Base-by-base conservation (phyloP, 2,329 filamentous ascomycete genomes). In the Monilinia laxa region DNA sequence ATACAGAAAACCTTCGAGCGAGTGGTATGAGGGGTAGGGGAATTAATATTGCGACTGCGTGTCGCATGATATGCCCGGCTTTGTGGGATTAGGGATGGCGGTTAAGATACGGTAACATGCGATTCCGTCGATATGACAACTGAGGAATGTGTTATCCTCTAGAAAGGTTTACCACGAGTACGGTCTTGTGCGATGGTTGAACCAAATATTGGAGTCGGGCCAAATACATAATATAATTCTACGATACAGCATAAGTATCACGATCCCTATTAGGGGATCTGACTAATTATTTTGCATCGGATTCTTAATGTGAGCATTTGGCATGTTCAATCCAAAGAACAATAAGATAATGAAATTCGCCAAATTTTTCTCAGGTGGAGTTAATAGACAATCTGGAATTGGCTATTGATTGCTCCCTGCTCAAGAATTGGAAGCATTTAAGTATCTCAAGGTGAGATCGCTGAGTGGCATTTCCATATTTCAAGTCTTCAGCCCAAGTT, bases 1-100 rank as follows among this genome's bases (percentile, higher is more conserved):
- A 96, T 96, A 67, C 89, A 93, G 78, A 91, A 90, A 76, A 86
- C 91, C 2, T 93, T 96, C 71, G 91, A 94, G 74, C 93, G 93
- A 77, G 89, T 85, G 4, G 71, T 73, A 31, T 76, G 70, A 76
- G 55, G 14, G n/a, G 10, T 49, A 16, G 11, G 54, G 9, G 16
- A 3, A 57, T 59, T n/a, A 42, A n/a, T 6, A 49, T 11, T 31
- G 42, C 49, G 1, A 5, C 52, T 57, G 62, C 25, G 25, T 49
- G 14, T 38, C 47, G 35, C 40, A 64, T 25, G 18, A 25, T 1
- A 51, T 51, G 49, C 4, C n/a, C n/a, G 4, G 28, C 58, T 60
- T 60, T 25, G 45, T 20, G 42, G 28, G 49, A 49, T 47, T 11
- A 59, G 12, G 20, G 42, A 49, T 3, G 42, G 9, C 12, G 20